Evolutionary conservation across 768 basidiomycete genomes (phyloP).

Genomic region (Tulasnella sp.): DNA sequence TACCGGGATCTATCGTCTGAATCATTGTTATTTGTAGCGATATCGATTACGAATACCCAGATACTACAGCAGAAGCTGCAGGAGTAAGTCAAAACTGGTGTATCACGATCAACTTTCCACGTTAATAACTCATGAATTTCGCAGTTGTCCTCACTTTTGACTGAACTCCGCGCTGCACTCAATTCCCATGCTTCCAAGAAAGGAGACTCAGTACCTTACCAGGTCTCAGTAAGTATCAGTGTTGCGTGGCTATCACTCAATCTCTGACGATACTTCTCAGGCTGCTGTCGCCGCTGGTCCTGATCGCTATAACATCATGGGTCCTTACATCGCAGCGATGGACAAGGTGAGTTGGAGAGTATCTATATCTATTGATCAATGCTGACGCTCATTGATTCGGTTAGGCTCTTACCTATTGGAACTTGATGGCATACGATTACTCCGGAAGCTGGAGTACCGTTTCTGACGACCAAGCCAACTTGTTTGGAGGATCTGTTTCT

Average conservation of each 20-base stretch:
- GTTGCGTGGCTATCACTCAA: background rate
- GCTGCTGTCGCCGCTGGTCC: too few relatives aligned
- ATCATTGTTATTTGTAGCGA: too few relatives aligned
- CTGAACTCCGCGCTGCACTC: background rate
- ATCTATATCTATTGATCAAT: too few relatives aligned
- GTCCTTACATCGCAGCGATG: background rate
- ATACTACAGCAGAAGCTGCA: too few relatives aligned
- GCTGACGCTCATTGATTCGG: background rate
- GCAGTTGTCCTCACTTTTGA: background rate
- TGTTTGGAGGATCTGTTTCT: background rate
- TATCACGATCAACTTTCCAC: too few relatives aligned
- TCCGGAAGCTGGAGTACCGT: background rate
- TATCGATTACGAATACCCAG: too few relatives aligned
- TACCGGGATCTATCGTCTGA: too few relatives aligned
- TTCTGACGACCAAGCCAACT: background rate
- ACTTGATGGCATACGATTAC: background rate
- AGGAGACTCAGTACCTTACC: background rate
- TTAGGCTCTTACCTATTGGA: background rate
- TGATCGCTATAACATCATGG: too few relatives aligned
- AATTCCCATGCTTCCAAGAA: background rate
- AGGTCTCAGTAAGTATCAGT: background rate
- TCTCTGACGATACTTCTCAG: background rate
- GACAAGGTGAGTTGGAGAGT: background rate
- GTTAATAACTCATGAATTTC: too few relatives aligned
- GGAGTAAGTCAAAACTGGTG: too few relatives aligned